A percentile compares a stretch with the other conserved stretches of the same genome.
phyloP scores from a whole-genome alignment of 75 land plant species.

The Cupressus sempervirens region DNA sequence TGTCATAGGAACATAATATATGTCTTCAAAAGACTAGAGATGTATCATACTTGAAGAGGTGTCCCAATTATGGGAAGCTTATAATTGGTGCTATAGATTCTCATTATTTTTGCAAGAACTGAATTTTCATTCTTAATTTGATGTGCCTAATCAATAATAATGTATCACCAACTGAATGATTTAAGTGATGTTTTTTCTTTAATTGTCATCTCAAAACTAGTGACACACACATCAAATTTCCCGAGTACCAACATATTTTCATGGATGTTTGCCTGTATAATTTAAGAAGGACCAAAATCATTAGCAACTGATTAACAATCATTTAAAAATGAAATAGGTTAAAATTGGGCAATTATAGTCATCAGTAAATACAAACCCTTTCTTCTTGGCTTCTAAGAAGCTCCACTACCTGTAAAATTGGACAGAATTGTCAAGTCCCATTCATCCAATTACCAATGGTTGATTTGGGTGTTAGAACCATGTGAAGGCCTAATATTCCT shows the following conservation, averaged over 20 bases:
- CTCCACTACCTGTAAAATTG: conserved; percentile 77
- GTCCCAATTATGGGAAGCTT: too few species aligned
- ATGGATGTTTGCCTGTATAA: conserved; percentile 66
- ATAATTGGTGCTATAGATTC: too few species aligned
- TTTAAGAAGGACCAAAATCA: neutral
- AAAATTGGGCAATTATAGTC: too few species aligned
- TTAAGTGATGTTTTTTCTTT: conserved; percentile 93
- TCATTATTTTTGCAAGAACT: too few species aligned
- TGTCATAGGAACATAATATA: too few species aligned
- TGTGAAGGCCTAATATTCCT: conserved; percentile 96
- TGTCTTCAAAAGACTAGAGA: too few species aligned
- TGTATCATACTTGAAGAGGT: too few species aligned
- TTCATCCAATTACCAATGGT: conserved; percentile 99
- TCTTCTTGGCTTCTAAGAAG: conserved; percentile 97
- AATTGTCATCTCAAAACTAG: conserved; percentile 99
- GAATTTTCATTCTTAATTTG: too few species aligned
- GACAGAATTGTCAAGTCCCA: conserved; percentile 93
- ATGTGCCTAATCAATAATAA: too few species aligned
- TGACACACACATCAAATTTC: conserved; percentile 96
- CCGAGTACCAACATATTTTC: conserved; percentile 83
- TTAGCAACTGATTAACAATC: neutral
- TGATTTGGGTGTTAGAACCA: conserved; percentile 99
- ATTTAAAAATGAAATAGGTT: too few species aligned
- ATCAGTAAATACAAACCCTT: conserved; percentile 40
- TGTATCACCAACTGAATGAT: too few species aligned